phyloP scores from a whole-genome alignment of 257 asterid species.

The Echium plantagineum region DNA sequence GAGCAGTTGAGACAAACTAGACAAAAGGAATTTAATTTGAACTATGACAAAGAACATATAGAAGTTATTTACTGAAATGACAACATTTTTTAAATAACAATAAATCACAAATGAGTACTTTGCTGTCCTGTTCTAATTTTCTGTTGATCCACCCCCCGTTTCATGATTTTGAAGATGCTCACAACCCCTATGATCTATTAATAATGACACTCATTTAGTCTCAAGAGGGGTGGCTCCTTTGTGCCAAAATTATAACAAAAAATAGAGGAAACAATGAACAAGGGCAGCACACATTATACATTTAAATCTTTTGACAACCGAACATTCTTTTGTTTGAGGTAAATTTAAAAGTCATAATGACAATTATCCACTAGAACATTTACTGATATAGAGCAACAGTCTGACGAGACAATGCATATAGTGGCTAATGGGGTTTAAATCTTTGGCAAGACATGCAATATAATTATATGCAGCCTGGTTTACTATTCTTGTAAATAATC shows the following conservation, averaged over 20 bases:
- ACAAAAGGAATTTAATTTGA: neutral
- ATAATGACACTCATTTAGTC: no score
- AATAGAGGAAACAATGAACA: no score
- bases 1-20: neutral
- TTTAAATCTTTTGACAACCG: neutral
- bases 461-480: no score
- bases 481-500: no score
- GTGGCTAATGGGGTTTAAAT: neutral
- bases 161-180: neutral
- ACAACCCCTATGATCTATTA: neutral
- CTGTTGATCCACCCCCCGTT: neutral
- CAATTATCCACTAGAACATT: neutral
- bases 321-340: neutral
- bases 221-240: neutral
- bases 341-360: no score
- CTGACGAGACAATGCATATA: neutral
- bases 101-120: no score
- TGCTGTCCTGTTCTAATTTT: no score
- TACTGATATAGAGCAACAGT: no score
- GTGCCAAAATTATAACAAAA: neutral
- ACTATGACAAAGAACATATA: neutral
- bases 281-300: neutral
- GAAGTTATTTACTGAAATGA: neutral
- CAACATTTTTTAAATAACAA: no score
- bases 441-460: no score